phyloP scores from a whole-genome alignment of 768 basidiomycete genomes.

The Lactarius vividus region DNA sequence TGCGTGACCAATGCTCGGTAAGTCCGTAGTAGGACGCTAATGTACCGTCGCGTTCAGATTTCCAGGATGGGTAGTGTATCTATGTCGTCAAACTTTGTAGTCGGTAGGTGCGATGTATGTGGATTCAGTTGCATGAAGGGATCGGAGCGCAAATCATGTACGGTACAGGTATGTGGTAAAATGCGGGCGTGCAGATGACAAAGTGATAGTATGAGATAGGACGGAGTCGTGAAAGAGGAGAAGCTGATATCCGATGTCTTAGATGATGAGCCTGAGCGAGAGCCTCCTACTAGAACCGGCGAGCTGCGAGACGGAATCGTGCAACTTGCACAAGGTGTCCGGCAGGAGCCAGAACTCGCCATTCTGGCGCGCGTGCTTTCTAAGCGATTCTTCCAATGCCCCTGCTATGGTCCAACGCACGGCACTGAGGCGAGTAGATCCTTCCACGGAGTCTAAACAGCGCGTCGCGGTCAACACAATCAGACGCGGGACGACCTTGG shows the following conservation, averaged over 20 bases:
- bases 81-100: too few relatives aligned
- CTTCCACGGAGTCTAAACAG: conserved; percentile 1
- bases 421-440: conserved; percentile 10
- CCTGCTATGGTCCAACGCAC: conserved; percentile 15
- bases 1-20: neutral
- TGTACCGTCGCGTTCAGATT: neutral
- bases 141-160: neutral
- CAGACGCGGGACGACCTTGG: too few relatives aligned
- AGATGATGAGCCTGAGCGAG: conserved; percentile 2
- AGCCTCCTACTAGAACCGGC: neutral
- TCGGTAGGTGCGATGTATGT: neutral
- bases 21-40: neutral
- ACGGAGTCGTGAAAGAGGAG: neutral
- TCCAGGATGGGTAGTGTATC: neutral
- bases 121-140: neutral
- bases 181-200: neutral
- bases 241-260: too few relatives aligned
- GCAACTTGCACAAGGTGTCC: neutral
- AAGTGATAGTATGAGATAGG: neutral
- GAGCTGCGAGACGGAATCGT: conserved; percentile 1
- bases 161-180: neutral
- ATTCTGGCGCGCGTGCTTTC: neutral
- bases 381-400: neutral
- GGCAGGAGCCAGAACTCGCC: conserved; percentile 5
- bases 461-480: neutral